These are phyloP conservation scores for Fusarium sp. DNA, from an alignment of 2,329 filamentous ascomycete genomes.

Conservation along the genomic window DNA sequence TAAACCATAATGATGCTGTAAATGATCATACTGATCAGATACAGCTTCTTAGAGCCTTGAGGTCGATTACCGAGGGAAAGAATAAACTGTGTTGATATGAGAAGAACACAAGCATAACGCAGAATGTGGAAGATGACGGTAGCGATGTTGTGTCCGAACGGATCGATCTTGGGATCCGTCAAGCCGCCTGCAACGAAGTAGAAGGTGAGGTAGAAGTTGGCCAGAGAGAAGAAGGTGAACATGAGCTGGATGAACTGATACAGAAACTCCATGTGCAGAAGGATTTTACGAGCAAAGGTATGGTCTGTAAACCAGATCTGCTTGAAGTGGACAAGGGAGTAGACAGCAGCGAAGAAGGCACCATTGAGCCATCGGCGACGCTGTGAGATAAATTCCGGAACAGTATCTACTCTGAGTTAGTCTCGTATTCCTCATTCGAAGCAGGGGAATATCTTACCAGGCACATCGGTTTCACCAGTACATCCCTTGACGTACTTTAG, in stretches of 20 bases:
- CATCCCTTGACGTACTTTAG: slow-evolving; percentile 98
- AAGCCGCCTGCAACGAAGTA: slow-evolving; percentile 97
- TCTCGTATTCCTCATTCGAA: background rate
- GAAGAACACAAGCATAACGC: slow-evolving; percentile 84
- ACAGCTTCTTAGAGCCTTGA: slow-evolving; percentile 93
- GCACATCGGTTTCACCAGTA: slow-evolving; percentile 97
- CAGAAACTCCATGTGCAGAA: slow-evolving; percentile 93
- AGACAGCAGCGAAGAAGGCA: slow-evolving; percentile 98
- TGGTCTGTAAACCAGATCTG: slow-evolving; percentile 96
- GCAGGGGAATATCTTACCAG: slow-evolving; percentile 71
- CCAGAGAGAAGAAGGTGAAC: slow-evolving; percentile 98
- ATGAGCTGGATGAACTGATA: slow-evolving; percentile 94
- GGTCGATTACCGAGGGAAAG: slow-evolving; percentile 95
- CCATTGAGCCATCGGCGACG: slow-evolving; percentile 97
- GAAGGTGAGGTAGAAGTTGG: slow-evolving; percentile 99
- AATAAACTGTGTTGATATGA: slow-evolving; percentile 96
- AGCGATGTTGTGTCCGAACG: slow-evolving; percentile 89
- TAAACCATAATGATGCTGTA: slow-evolving; percentile 96
- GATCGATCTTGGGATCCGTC: slow-evolving; percentile 82
- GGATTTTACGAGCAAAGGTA: slow-evolving; percentile 85
- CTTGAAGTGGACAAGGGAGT: slow-evolving; percentile 93
- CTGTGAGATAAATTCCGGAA: slow-evolving; percentile 97
- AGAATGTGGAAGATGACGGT: slow-evolving; percentile 87
- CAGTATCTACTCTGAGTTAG: slow-evolving; percentile 72
- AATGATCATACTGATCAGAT: slow-evolving; percentile 87